Evolutionary conservation across 1,284 basidiomycete genomes (phyloP), one percentile per base, ranked within the genome.

Genomic region (Sutorius eximius): DNA sequence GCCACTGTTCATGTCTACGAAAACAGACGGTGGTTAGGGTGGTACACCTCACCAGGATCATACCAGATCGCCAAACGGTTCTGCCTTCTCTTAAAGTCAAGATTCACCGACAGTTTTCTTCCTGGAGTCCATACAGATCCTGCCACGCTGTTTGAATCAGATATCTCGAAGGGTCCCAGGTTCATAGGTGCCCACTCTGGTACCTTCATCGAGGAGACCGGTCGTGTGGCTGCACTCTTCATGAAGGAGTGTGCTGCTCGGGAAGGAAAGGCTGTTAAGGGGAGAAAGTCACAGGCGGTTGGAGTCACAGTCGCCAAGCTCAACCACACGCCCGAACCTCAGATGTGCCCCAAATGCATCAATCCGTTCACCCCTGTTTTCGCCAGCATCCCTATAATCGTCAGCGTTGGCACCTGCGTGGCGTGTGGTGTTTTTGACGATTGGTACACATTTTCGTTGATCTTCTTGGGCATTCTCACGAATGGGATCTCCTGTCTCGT

Each of bases 401-500:
- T 49, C 36, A 70, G 69, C 41, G 1, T 64, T 6, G 51, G 44
- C 16, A 47, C 60, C 0, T 61, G 64, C 20, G 45, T 42, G 2
- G 18, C 49, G 6, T 61, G 63, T n/a, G 61, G 49, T 12, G 0
- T 60, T 18, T 55, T 46, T 34, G n/a, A n/a, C n/a, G 67, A 70
- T 29, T 69, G 60, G 63, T 66, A 55, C 29, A 56, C 59, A 32
- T 68, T 57, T n/a, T 53, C 52, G 15, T 53, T 68, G 56, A 68
- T 69, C 40, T 47, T 68, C 7, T 44, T 63, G 3, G 68, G 67
- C 2, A 61, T 69, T n/a, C 1, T 69, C 9, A 53, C 65, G n/a
- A 67, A 51, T 34, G 67, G 67, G 3, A 12, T 69, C 12, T 40
- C 61, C 5, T 60, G 61, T 47, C 41, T 61, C 33, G 59, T 59